Conservation (phyloP, 768 basidiomycete species). For the Infundibulicybe gibba region DNA sequence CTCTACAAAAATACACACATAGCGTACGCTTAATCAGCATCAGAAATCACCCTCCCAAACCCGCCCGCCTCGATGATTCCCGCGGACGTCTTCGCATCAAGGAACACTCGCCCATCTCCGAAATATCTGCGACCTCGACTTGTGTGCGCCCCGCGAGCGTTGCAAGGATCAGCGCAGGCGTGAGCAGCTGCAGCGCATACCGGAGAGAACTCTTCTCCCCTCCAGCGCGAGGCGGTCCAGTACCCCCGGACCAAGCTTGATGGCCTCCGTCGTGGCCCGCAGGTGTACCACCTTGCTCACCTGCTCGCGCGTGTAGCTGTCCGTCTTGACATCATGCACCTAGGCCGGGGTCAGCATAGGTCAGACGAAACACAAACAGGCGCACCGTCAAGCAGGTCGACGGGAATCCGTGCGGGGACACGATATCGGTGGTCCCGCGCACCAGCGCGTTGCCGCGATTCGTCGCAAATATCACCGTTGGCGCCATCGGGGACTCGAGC, state of each 20-base stretch:
- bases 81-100: conserved; percentile 89
- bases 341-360: conserved; percentile 22
- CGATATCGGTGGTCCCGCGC: conserved; percentile 88
- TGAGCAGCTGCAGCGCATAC: conserved; percentile 89
- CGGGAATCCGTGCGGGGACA: conserved; percentile 89
- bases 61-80: conserved; percentile 42
- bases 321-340: conserved; percentile 96
- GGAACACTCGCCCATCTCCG: conserved; percentile 93
- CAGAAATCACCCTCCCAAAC: conserved; percentile 23
- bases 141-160: conserved; percentile 71
- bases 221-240: conserved; percentile 78
- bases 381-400: conserved; percentile 91
- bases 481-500: conserved; percentile 94
- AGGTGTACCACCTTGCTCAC: conserved; percentile 84
- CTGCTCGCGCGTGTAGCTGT: conserved; percentile 77
- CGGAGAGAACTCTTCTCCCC: conserved; percentile 76
- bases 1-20: too few species aligned
- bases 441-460: conserved; percentile 93
- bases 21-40: too few species aligned
- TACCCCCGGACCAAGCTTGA: conserved; percentile 72
- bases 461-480: conserved; percentile 95
- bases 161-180: conserved; percentile 88
- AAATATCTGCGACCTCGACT: conserved; percentile 85
- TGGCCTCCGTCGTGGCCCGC: conserved; percentile 82
- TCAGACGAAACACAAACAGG: conserved; percentile 2